Evolutionary conservation across 2,329 filamentous ascomycete species (phyloP).

Genomic region (Venturia nashicola): DNA sequence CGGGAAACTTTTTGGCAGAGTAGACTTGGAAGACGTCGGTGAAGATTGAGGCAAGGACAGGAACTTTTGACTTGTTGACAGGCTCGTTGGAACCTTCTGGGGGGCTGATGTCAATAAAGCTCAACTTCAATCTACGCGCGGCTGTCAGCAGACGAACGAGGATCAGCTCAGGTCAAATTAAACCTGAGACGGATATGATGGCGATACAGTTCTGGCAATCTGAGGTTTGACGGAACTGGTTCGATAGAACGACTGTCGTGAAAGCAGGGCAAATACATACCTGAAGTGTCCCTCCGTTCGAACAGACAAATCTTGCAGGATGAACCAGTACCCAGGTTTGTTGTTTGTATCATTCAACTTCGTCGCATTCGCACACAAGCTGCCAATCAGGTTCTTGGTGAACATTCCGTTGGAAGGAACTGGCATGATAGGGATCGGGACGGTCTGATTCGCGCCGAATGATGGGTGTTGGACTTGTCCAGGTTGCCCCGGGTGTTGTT

Average conservation of each 20-base stretch:
- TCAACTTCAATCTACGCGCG: conserved; percentile 47
- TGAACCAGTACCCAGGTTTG: conserved; percentile 89
- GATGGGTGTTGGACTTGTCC: conserved; percentile 14
- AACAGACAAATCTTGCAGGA: conserved; percentile 88
- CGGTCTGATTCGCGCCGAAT: neutral
- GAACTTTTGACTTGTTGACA: conserved; percentile 64
- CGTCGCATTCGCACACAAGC: conserved; percentile 78
- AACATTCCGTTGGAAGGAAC: conserved; percentile 54
- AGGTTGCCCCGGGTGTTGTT: conserved; percentile 10
- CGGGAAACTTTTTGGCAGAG: conserved; percentile 96
- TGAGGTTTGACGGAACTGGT: too few species aligned
- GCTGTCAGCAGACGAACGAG: conserved; percentile 11
- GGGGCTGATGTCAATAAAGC: conserved; percentile 73
- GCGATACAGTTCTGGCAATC: too few species aligned
- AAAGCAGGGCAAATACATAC: conserved; percentile 35
- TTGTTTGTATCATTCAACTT: conserved; percentile 66
- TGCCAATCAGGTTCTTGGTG: conserved; percentile 88
- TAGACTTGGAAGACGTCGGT: conserved; percentile 87
- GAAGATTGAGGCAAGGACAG: conserved; percentile 74
- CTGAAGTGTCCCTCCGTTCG: conserved; percentile 84
- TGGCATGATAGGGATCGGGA: neutral
- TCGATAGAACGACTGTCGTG: too few species aligned
- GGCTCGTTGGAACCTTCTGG: conserved; percentile 28
- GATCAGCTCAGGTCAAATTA: too few species aligned
- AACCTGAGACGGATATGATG: too few species aligned